Base-by-base conservation (phyloP, 495 filamentous ascomycete species). In the Neurospora tetrasperma region DNA sequence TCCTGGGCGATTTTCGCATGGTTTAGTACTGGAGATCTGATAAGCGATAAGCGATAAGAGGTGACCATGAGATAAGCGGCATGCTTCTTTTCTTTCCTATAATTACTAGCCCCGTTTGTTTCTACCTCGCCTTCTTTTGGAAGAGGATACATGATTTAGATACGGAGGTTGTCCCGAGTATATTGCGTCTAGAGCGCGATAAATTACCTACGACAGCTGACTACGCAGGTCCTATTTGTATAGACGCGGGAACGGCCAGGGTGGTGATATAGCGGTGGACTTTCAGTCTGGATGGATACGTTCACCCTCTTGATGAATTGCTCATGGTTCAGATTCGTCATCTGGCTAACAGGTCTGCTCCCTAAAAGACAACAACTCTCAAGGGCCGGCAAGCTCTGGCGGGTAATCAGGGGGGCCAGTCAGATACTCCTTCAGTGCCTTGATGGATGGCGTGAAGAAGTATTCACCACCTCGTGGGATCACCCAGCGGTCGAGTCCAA, bases 341-440 rank as follows among this genome's bases (percentile, higher is more conserved):
- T 48, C 7, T 18, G 7, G 18, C 18, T 20, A 48, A 48, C 46
- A 48, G n/a, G 46, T 48, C n/a, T 48, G 46, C 44, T 48, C 44
- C n/a, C 44, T 54, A 23, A 23, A 54, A 54, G 18, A 48, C 44
- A 23, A 54, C 46, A 20, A 54, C 46, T 54, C 46, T 54, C 46
- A 54, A 54, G 9, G 46, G 12, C 20, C 20, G 20, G 46, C 20
- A 54, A 54, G 9, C 46, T n/a, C 46, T 12, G 46, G 46, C 46
- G 46, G 46, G 12, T 54, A 54, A 54, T 54, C 46, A 23, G 46
- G 46, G 20, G 46, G 46, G 20, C n/a, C 46, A 54, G 46, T 54
- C 46, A 54, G 46, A 54, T 54, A 54, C 23, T 12, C 46, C 46
- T 54, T 54, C 79, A 94, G 5, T 11, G 70, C 70, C n/a, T 31